Conservation (phyloP, 169 alveolate species). For the Plasmodium vivax region DNA sequence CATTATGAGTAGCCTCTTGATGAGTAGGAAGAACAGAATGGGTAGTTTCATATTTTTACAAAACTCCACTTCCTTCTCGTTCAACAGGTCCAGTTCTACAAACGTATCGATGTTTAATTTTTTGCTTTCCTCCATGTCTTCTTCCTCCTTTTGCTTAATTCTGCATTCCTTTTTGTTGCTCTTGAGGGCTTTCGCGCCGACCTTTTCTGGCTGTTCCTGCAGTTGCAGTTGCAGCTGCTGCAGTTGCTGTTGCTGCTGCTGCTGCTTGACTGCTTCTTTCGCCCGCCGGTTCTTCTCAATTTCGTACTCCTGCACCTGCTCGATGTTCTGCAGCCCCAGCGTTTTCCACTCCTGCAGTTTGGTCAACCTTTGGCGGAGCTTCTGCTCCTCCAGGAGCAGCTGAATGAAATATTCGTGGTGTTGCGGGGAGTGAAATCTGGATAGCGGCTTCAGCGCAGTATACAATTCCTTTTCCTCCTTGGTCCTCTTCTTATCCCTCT, state of each 20-base stretch:
- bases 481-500: conserved; percentile 90
- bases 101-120: conserved; percentile 67
- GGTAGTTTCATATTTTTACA: conserved; percentile 81
- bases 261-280: conserved; percentile 45
- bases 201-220: neutral
- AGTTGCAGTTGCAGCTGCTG: neutral
- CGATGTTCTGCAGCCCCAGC: conserved; percentile 89
- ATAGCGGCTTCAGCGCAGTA: conserved; percentile 88
- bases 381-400: conserved; percentile 88
- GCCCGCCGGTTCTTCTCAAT: conserved; percentile 70
- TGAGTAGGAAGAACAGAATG: conserved; percentile 77
- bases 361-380: conserved; percentile 87
- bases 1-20: conserved; percentile 77
- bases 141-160: conserved; percentile 24
- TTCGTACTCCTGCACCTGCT: conserved; percentile 86
- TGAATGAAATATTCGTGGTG: conserved; percentile 92
- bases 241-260: neutral
- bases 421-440: conserved; percentile 90
- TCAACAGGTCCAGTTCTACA: conserved; percentile 59
- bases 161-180: conserved; percentile 28
- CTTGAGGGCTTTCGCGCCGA: conserved; percentile 22
- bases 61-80: conserved; percentile 78
- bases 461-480: conserved; percentile 92
- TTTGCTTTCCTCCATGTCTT: conserved; percentile 44
- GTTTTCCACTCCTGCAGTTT: conserved; percentile 92